Evolutionary conservation across 768 basidiomycete species (phyloP), one percentile per base, ranked within the genome.

Genomic region (Leccinum uliginosum): DNA sequence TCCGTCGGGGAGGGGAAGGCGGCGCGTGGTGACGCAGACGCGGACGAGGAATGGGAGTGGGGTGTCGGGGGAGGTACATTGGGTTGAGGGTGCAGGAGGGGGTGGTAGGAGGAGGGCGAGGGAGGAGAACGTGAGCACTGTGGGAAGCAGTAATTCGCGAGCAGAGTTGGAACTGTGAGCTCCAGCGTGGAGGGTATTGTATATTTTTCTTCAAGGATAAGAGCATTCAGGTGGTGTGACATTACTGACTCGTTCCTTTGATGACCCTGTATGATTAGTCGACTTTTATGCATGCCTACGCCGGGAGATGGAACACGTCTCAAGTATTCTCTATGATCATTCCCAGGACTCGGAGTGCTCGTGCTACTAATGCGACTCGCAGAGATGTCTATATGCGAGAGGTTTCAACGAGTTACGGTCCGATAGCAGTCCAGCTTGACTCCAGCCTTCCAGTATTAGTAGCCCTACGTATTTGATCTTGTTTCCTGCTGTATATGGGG

Each of bases 1-100:
- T 57, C 73, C 76, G 21, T 60, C 69, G 0, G 70, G 76, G 24
- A 56, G 48, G 23, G 70, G 71, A 1, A 64, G 77, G 40, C 53
- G 56, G 0, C 70, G 78, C 0, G 21, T 56, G 1, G 57, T 73
- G 26, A 29, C 59, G 0, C 62, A 53, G 32, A 52, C 27, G n/a
- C 17, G n/a, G 30, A 8, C 10, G 55, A 17, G 7, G 11, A 4
- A 15, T 0, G 26, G 57, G 44, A 21, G 17, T 3, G 21, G 0
- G 3, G 32, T 62, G 0, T 19, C 38, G 2, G 71, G 71, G 2
- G 32, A 50, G 23, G 69, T 58, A 21, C 46, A 48, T 51, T 71
- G 67, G 71, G 58, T 1, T 3, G 46, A 32, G 15, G 23, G 6
- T 2, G 47, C 27, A 4, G 34, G 40, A n/a, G 12, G 44, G 2